Conservation (phyloP, 768 basidiomycete genomes). For the Obba rivulosa region DNA sequence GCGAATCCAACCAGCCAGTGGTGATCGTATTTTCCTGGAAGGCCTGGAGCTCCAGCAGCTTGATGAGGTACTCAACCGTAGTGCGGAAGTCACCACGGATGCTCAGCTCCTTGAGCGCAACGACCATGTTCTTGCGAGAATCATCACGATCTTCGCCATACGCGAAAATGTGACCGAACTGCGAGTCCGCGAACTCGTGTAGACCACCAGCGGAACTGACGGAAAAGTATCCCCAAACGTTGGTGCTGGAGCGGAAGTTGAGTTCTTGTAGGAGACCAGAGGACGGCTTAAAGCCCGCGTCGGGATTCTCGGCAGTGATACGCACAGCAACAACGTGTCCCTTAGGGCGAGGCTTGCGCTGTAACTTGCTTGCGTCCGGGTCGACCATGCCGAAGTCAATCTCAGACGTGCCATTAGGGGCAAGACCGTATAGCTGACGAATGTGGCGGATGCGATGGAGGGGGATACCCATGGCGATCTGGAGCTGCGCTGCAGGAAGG, state of each 20-base stretch:
- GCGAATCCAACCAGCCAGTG: slow-evolving; percentile 96
- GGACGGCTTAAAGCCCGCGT: slow-evolving; percentile 99
- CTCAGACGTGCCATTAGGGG: slow-evolving; percentile 80
- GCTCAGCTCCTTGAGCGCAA: slow-evolving; percentile 95
- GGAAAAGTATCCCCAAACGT: slow-evolving; percentile 99
- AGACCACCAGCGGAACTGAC: slow-evolving; percentile 93
- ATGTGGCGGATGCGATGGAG: slow-evolving; percentile 95
- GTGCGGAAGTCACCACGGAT: slow-evolving; percentile 99
- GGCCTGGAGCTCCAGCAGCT: slow-evolving; percentile 89
- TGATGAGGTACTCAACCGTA: slow-evolving; percentile 98
- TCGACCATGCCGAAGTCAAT: slow-evolving; percentile 97
- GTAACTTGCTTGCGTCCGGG: slow-evolving; percentile 81
- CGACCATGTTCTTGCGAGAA: slow-evolving; percentile 98
- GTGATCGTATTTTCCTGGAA: slow-evolving; percentile 98
- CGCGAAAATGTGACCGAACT: slow-evolving; percentile 99
- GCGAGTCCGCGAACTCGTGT: slow-evolving; percentile 98
- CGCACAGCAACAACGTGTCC: slow-evolving; percentile 99
- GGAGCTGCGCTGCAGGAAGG: slow-evolving; percentile 94
- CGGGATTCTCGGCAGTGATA: slow-evolving; percentile 98
- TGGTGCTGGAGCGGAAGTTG: slow-evolving; percentile 98
- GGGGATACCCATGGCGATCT: slow-evolving; percentile 97
- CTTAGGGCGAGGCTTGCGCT: slow-evolving; percentile 94
- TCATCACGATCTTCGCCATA: slow-evolving; percentile 95
- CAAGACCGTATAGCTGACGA: slow-evolving; percentile 91
- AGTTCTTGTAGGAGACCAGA: slow-evolving; percentile 96